Evolutionary conservation across 2,329 filamentous ascomycete species (phyloP), one percentile per base, ranked within the genome.

Genomic region (Dactylella cylindrospora): DNA sequence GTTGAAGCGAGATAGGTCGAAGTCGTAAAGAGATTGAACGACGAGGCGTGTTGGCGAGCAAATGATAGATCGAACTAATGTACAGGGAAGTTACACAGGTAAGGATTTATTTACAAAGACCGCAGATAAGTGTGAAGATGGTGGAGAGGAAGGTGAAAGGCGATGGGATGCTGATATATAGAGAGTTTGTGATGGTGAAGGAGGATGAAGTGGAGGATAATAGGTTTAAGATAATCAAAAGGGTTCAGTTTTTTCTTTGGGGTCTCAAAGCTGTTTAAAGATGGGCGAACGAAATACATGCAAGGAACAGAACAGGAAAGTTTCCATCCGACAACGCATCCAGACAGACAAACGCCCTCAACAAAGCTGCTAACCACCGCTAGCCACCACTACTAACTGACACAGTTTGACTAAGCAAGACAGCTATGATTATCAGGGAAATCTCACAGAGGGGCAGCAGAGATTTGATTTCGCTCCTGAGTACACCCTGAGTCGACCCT

Each of bases 301-400:
- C 57, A 54, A 62, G 57, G 57, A 62, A 62, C 49, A 54, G 51
- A 54, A n/a, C n/a, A n/a, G n/a, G n/a, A n/a, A 62, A 62, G 49
- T 62, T 49, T 62, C 39, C n/a, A n/a, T n/a, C n/a, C n/a, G n/a
- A n/a, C n/a, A n/a, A n/a, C n/a, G n/a, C n/a, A n/a, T n/a, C n/a
- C n/a, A n/a, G 38, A 35, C 49, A 19, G 49, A 54, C 47, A 62
- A 62, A 54, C 57, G 54, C 49, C 36, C 29, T 54, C 43, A 23
- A 29, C 44, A 28, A 44, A n/a, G n/a, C n/a, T n/a, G n/a, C 28
- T 23, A 40, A 40, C 19, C 17, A 40, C 20, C n/a, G 17, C 32
- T 33, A 35, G 47, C 13, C 13, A n/a, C 12, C 19, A 22, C 35
- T 25, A 10, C 26, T 19, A 28, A n/a, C 23, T 29, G 25, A 12